Percentiles rank a stretch among this genome's conserved stretches.
These are phyloP conservation scores for Anthostomella pinea DNA, from an alignment of 2,329 filamentous ascomycete genomes.

Conservation along the genomic window DNA sequence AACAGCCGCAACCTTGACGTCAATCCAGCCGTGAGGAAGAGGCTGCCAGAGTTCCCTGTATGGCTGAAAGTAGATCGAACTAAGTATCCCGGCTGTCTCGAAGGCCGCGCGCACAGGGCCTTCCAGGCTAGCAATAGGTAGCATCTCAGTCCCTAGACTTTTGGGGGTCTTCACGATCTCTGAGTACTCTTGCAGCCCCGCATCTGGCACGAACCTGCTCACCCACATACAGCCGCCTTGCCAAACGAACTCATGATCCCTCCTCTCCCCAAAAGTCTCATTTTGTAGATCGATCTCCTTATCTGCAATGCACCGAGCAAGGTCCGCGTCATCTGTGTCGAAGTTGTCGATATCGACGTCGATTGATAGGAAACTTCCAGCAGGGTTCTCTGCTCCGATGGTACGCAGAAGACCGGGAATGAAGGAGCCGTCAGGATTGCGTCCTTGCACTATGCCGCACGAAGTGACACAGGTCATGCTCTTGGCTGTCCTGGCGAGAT, in stretches of 20 bases:
- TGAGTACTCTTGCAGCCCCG: constrained; percentile 14
- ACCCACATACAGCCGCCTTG: constrained; percentile 30
- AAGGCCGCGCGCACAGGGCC: constrained; percentile 25
- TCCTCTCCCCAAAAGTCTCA: not conserved
- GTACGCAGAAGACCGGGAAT: constrained; percentile 24
- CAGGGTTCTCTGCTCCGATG: constrained; percentile 25
- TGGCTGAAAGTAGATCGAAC: constrained; percentile 26
- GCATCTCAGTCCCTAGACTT: constrained; percentile 2
- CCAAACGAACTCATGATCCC: constrained; percentile 30
- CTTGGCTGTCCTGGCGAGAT: constrained; percentile 9
- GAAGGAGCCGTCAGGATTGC: constrained; percentile 20
- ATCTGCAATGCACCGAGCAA: constrained; percentile 17
- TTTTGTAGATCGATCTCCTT: constrained; percentile 9
- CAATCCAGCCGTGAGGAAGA: constrained; percentile 20
- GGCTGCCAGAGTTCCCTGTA: constrained; percentile 18
- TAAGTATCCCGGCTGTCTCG: constrained; percentile 26
- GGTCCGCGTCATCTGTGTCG: constrained; percentile 3
- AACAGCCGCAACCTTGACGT: constrained; percentile 28
- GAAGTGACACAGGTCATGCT: constrained; percentile 18
- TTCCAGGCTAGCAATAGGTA: constrained; percentile 15
- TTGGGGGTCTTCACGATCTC: constrained; percentile 6
- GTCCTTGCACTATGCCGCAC: constrained; percentile 20
- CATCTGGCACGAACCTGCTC: constrained; percentile 26
- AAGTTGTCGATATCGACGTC: constrained; percentile 19
- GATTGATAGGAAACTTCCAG: constrained; percentile 17